Base-by-base conservation (phyloP, 805 yeast species). In the Candida pseudoglaebosa region DNA sequence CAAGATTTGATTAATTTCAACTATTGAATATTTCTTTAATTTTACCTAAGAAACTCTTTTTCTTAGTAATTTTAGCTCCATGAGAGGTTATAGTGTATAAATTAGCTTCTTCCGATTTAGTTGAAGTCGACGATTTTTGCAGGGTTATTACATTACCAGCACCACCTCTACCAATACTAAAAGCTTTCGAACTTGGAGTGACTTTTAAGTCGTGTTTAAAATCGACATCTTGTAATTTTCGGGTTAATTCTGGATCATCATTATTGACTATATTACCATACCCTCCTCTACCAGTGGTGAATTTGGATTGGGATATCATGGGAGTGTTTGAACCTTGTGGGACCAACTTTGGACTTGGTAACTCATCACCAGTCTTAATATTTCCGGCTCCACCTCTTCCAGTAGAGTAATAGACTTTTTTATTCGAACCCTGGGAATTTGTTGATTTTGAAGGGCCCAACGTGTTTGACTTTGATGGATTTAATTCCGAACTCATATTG, bases 311-410 rank as follows among this genome's bases (percentile, higher is more conserved):
- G 17, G 75, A 57, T 22, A 79, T 65, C 49, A 65, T 73, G 19
- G 89, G 88, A 12, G 84, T 77, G 45, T 72, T 75, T 3, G 80
- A 71, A 3, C 84, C 84, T 46, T 73, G 78, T 2, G 77, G 76
- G 2, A 71, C 77, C 22, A 77, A 65, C 35, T 69, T 74, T 3
- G 84, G 84, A 6, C 77, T 67, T 3, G 79, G 78, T 18, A 65
- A 56, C 22, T 64, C 57, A 28, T 54, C 48, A 9, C 75, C 55
- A 3, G 65, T 48, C 47, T 72, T 65, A 39, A 82, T 76, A 57
- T 83, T 83, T 4, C 90, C 90, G 1, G 83, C 82, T 7, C 91
- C 91, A 8, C 91, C 91, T 46, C 91, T 71, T 4, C 90, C 90
- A 0, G 89, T 82, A n/a, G 86, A 71, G 47, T 73, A 74, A 41